Evolutionary conservation across 257 asterid species (phyloP), one percentile per base, ranked within the genome.

Genomic region (Coffea canephora): DNA sequence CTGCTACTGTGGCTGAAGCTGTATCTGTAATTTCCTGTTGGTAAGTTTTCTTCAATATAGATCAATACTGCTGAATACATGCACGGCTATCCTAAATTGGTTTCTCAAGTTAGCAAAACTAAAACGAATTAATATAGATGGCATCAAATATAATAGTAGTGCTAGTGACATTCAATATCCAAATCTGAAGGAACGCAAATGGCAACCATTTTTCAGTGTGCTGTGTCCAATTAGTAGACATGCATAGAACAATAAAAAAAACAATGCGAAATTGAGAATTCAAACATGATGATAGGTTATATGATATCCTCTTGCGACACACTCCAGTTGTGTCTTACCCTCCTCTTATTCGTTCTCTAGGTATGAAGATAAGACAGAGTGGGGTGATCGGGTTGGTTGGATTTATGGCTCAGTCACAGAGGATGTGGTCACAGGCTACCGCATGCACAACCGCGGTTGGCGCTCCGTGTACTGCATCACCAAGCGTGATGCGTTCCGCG

Each of bases 311-410:
- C 1, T 48, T 9, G 13, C 1, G 55, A 50, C 16, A 50, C 21
- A 15, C 23, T 14, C 0, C 4, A 54, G 16, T 54, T 52, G 9
- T 6, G 19, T 14, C 59, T 16, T 14, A 54, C 55, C 16, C 16
- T 50, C 3, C 2, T 50, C 55, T 54, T 3, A 57, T 57, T 57
- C 27, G 5, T 21, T 57, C 65, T 19, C 7, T 57, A 83, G 88
- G 88, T 87, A 87, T 3, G 90, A 87, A 41, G 88, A 87, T 80
- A 87, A 85, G 83, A 80, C 90, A 0, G 90, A 87, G 76, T 87
- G 90, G 90, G 90, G 88, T 16, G 85, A 79, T 9, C 85, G 88
- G 88, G 88, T 87, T 12, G 90, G 90, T 25, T 87, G 90, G 90
- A 87, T 85, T 77, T 87, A 87, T 25, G 90, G 90, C 3, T 87